Conservation (phyloP, 371 early-diverging fungal species). For the Mortierella sp. region DNA sequence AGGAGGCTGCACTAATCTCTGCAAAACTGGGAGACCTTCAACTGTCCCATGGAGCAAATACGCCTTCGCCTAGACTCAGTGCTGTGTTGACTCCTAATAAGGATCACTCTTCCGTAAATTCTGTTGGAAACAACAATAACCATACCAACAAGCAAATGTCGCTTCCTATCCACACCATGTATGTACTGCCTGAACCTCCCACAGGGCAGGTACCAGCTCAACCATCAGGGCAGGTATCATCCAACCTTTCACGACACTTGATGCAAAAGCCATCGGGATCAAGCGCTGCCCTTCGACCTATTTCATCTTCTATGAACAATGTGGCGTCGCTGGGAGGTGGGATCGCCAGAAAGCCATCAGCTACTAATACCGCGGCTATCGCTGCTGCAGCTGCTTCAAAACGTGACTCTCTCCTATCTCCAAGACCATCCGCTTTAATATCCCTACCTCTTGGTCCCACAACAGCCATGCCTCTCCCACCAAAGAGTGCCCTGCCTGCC, state of each 20-base stretch:
- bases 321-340: slow-evolving; percentile 43
- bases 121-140: background rate
- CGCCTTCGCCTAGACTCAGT: slow-evolving; percentile 27
- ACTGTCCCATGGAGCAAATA: slow-evolving; percentile 9
- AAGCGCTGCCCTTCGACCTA: slow-evolving; percentile 25
- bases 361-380: background rate
- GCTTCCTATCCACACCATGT: slow-evolving; percentile 43
- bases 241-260: slow-evolving; percentile 9
- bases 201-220: slow-evolving; percentile 35
- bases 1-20: slow-evolving; percentile 22
- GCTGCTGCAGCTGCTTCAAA: slow-evolving; percentile 7
- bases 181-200: slow-evolving; percentile 43
- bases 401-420: slow-evolving; percentile 18
- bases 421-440: slow-evolving; percentile 21
- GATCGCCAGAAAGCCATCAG: slow-evolving; percentile 28
- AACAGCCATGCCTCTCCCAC: slow-evolving; percentile 28
- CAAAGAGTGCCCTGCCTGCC: slow-evolving; percentile 30
- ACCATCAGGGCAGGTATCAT: slow-evolving; percentile 4
- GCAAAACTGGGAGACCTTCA: slow-evolving; percentile 12
- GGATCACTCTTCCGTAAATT: background rate
- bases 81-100: slow-evolving; percentile 5
- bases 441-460: slow-evolving; percentile 20
- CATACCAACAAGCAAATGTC: slow-evolving; percentile 25
- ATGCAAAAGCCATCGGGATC: slow-evolving; percentile 23
- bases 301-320: slow-evolving; percentile 23